phyloP scores from a whole-genome alignment of 2,329 filamentous ascomycete species.

The Atkinsonella hypoxylon region DNA sequence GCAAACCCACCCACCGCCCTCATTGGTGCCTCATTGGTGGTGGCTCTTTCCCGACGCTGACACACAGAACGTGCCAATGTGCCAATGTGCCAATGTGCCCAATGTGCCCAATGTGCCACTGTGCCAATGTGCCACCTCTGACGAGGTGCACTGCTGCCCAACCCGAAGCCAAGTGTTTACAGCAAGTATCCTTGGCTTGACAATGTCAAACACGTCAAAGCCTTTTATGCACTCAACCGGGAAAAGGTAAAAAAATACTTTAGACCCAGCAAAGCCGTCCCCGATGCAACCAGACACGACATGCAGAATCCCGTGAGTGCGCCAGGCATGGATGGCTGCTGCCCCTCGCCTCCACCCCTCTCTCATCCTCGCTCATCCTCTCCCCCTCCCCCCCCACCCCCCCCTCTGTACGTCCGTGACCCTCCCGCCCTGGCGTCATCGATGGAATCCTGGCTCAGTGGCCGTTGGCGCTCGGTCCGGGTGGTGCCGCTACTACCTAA shows the following conservation, averaged over 20 bases:
- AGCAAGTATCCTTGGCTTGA: too few relatives aligned
- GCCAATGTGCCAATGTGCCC: too few relatives aligned
- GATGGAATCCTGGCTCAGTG: not conserved
- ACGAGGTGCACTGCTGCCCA: not conserved
- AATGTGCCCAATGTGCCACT: too few relatives aligned
- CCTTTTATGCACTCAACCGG: too few relatives aligned
- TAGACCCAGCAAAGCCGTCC: not conserved
- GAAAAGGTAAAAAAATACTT: not conserved
- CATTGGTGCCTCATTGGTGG: not conserved
- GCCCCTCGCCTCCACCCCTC: not conserved
- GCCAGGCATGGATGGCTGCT: not conserved
- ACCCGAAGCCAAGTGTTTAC: not conserved
- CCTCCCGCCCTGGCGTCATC: constrained; percentile 5
- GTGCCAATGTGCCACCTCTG: too few relatives aligned
- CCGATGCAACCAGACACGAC: too few relatives aligned
- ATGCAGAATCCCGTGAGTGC: too few relatives aligned
- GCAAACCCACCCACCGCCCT: too few relatives aligned
- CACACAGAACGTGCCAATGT: not conserved
- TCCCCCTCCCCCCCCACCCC: not conserved
- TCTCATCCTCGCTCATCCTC: too few relatives aligned
- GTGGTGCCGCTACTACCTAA: not conserved
- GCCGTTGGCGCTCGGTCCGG: not conserved
- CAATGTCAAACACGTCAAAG: too few relatives aligned
- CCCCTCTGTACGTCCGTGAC: constrained; percentile 2
- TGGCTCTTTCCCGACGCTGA: not conserved